Conservation (phyloP, 129 eudicot species). For the Solidago caesia region DNA sequence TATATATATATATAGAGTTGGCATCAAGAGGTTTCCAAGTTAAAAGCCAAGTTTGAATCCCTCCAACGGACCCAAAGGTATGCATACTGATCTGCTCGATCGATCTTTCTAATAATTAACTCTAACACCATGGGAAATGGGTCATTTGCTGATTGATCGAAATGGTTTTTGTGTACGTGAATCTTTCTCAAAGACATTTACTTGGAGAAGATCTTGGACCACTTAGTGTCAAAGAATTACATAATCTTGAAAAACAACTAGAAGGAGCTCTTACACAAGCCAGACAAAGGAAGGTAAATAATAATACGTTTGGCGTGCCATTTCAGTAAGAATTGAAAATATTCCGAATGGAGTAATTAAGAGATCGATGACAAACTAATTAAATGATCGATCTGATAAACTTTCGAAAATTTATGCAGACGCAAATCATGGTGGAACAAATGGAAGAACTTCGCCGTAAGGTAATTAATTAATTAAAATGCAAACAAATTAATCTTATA, state of each 20-base stretch:
- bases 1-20: conserved; percentile 49
- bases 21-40: conserved; percentile 77
- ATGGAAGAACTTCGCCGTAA: conserved; percentile 92
- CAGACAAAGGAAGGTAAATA: conserved; percentile 81
- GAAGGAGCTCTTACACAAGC: conserved; percentile 95
- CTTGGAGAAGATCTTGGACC: conserved; percentile 98
- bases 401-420: conserved; percentile 40
- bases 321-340: background rate
- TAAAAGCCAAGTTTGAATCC: conserved; percentile 82
- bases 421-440: conserved; percentile 73
- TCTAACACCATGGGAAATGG: background rate
- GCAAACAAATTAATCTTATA: background rate
- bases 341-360: background rate
- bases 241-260: conserved; percentile 89
- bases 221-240: conserved; percentile 75
- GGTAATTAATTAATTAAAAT: conserved; percentile 44
- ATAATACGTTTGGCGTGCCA: too few species aligned
- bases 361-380: background rate
- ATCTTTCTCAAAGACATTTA: conserved; percentile 56
- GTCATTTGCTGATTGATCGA: background rate
- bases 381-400: background rate
- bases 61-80: conserved; percentile 93
- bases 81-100: background rate
- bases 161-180: background rate
- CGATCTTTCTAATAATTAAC: background rate